Conservation (phyloP, 1,284 basidiomycete species). For the Coniophora puteana region DNA sequence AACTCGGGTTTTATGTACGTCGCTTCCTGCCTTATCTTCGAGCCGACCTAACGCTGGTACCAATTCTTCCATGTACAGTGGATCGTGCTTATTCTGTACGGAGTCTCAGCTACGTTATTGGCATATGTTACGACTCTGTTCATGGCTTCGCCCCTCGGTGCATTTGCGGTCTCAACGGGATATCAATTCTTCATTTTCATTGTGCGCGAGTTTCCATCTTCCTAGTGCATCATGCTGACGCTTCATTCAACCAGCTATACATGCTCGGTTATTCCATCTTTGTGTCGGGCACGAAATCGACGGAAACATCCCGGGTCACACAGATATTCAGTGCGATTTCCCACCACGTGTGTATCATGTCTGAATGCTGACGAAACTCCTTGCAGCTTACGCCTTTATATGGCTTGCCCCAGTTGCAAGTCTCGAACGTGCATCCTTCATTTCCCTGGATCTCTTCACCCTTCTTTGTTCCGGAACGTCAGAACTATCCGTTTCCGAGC, state of each 20-base stretch:
- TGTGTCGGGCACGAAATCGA: constrained; percentile 60
- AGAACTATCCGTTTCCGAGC: constrained; percentile 38
- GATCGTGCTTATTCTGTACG: constrained; percentile 64
- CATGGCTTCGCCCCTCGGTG: constrained; percentile 59
- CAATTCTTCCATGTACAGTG: constrained; percentile 38
- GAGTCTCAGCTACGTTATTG: constrained; percentile 60
- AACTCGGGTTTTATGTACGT: constrained; percentile 57
- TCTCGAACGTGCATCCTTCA: constrained; percentile 62
- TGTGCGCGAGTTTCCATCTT: constrained; percentile 32
- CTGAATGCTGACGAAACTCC: not conserved
- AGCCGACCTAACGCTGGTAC: constrained; percentile 4
- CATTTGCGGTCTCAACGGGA: constrained; percentile 65
- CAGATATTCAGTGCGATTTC: constrained; percentile 48
- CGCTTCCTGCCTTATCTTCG: not conserved
- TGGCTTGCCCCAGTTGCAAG: constrained; percentile 67
- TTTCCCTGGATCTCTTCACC: constrained; percentile 71
- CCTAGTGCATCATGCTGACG: not conserved
- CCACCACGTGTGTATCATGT: constrained; percentile 34
- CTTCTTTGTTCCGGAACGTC: constrained; percentile 59
- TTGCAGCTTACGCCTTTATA: constrained; percentile 60
- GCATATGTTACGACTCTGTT: constrained; percentile 59
- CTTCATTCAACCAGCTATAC: constrained; percentile 39
- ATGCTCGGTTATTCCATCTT: constrained; percentile 59
- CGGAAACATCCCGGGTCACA: constrained; percentile 46
- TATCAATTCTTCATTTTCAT: constrained; percentile 71